Conservation (phyloP, 31 red algal species). For the Bonnemaisonia californica region DNA sequence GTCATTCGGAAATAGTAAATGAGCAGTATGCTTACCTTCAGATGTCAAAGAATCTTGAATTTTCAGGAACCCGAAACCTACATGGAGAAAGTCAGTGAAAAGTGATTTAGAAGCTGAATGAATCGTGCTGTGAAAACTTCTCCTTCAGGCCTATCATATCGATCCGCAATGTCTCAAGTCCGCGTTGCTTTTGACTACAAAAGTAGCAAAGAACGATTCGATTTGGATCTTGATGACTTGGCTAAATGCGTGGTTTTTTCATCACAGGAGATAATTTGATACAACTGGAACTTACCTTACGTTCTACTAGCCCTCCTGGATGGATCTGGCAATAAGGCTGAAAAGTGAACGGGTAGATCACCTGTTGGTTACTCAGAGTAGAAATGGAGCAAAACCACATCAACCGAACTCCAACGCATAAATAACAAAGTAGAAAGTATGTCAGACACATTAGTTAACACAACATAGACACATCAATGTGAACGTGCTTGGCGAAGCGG, state of each 20-base stretch:
- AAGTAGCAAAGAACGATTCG: conserved; percentile 37
- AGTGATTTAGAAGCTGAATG: conserved; percentile 3
- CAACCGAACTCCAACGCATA: too few relatives aligned
- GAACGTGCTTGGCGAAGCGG: too few relatives aligned
- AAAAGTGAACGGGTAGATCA: too few relatives aligned
- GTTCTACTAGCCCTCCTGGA: too few relatives aligned
- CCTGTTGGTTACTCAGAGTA: too few relatives aligned
- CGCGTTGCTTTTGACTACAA: background rate
- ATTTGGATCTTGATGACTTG: conserved; percentile 4
- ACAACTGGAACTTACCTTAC: too few relatives aligned
- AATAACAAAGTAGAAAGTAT: background rate
- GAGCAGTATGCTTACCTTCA: conserved; percentile 10
- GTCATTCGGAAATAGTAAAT: conserved; percentile 20
- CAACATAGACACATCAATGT: background rate
- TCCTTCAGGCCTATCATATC: conserved; percentile 78
- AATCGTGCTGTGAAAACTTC: background rate
- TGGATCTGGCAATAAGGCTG: too few relatives aligned
- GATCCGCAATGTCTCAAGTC: conserved; percentile 44
- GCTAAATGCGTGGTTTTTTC: conserved; percentile 37
- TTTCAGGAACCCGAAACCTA: background rate
- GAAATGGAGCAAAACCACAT: too few relatives aligned
- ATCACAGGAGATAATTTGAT: conserved; percentile 7
- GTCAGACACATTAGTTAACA: background rate
- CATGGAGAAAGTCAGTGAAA: background rate
- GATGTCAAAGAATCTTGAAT: background rate